Base-by-base conservation (phyloP, 2,329 filamentous ascomycete species). In the Aspergillus novofumigatus region DNA sequence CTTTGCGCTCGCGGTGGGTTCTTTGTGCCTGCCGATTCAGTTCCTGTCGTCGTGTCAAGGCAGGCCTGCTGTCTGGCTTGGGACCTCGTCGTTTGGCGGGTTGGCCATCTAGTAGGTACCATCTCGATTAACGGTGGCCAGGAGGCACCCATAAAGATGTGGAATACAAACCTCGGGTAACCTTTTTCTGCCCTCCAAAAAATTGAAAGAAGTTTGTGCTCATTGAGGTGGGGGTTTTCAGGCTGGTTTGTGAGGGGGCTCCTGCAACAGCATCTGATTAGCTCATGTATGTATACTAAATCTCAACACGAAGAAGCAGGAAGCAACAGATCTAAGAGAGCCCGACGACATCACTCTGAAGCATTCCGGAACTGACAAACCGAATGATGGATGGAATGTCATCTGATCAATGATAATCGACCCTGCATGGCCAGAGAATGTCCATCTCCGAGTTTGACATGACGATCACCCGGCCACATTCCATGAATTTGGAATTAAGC, bases 61-160 rank as follows among this genome's bases (percentile, higher is more conserved):
- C 93, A 20, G 94, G 94, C 72, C 96, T 97, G 79, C 90, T 95
- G 73, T 97, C 94, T 21, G 94, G 94, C 73, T 97, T 97, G 0
- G 94, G 94, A 1, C 94, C 94, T 74, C 94, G 86, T 64, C 91
- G 86, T 77, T 97, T 99, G 2, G 91, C 86, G 8, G 89, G 82
- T 69, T 94, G 88, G 49, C 91, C 92, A 79, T 96, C 92, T 88
- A 67, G 57, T 44, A 23, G 32, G 44, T 45, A 21, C 64, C 70
- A 55, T 72, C 62, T 14, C n/a, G 44, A 47, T 47, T 47, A 47
- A 47, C 21, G 44, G 59, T 55, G 55, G 48, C 28, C 35, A 21
- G 32, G 62, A 49, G 25, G 45, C 47, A 53, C 14, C 23, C 29
- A 26, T 1, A 44, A 11, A 28, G n/a, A 44, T 26, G 32, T 14